Evolutionary conservation across 805 yeast genomes (phyloP).

Genomic region (Ogataea parapolymorpha): DNA sequence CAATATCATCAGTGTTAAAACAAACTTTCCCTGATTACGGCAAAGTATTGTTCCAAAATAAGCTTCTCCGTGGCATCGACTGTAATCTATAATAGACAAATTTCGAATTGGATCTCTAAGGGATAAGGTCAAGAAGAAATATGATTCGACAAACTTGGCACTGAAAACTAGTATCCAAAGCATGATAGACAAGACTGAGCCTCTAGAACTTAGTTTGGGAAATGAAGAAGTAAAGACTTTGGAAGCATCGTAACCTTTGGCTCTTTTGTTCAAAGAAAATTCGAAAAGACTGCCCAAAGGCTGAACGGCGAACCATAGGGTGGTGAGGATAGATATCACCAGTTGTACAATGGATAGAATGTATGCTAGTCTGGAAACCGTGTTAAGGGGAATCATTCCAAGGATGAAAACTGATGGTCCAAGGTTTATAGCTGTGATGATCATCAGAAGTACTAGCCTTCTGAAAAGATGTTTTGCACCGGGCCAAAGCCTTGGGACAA

Average conservation of each 20-base stretch:
- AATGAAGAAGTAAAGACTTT: constrained; percentile 43
- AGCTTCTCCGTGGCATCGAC: constrained; percentile 43
- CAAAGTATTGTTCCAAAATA: constrained; percentile 42
- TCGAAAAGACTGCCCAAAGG: constrained; percentile 36
- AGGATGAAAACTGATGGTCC: constrained; percentile 42
- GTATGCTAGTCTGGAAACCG: constrained; percentile 35
- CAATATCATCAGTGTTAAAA: constrained; percentile 38
- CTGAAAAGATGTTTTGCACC: constrained; percentile 40
- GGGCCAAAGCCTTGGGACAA: constrained; percentile 47
- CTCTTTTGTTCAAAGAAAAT: constrained; percentile 19
- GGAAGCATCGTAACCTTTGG: constrained; percentile 32
- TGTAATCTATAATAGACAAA: constrained; percentile 40
- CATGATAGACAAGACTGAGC: constrained; percentile 38
- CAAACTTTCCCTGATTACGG: constrained; percentile 39
- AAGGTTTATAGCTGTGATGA: constrained; percentile 34
- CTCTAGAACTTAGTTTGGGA: constrained; percentile 38
- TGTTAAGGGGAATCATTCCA: constrained; percentile 36
- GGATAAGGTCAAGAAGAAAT: constrained; percentile 51
- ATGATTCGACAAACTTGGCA: constrained; percentile 52
- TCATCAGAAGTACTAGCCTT: constrained; percentile 33
- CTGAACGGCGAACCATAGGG: constrained; percentile 40
- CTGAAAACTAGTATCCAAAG: constrained; percentile 47
- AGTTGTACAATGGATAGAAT: constrained; percentile 41
- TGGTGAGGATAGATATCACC: constrained; percentile 39
- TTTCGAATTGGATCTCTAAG: constrained; percentile 50